These are phyloP conservation scores for Globisporangium abappressorium DNA, from an alignment of 352 stramenopile genomes.

Conservation along the genomic window DNA sequence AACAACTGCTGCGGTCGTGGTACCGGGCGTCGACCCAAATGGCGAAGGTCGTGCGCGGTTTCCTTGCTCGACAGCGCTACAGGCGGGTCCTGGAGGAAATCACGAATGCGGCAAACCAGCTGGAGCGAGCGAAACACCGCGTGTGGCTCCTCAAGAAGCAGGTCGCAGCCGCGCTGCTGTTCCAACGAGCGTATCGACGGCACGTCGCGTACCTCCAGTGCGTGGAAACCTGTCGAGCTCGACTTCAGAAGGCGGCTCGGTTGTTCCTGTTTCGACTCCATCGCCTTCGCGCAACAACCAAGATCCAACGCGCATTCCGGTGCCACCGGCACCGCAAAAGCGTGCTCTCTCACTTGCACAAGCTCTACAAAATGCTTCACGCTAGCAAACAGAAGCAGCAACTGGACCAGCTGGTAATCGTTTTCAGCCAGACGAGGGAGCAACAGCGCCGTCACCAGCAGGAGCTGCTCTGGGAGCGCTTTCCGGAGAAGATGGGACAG, in stretches of 20 bases:
- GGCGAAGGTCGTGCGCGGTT: constrained; percentile 35
- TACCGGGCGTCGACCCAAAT: constrained; percentile 33
- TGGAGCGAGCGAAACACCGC: constrained; percentile 8
- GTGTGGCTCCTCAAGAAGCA: constrained; percentile 20
- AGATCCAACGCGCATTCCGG: constrained; percentile 38
- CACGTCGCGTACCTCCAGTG: constrained; percentile 22
- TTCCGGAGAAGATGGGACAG: constrained; percentile 15
- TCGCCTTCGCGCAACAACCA: constrained; percentile 21
- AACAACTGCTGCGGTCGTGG: constrained; percentile 39
- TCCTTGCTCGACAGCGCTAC: constrained; percentile 32
- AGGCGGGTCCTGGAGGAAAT: constrained; percentile 25
- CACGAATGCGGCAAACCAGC: constrained; percentile 25
- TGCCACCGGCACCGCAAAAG: constrained; percentile 30
- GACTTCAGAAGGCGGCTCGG: constrained; percentile 28
- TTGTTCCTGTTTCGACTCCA: constrained; percentile 38
- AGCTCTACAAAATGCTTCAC: constrained; percentile 29
- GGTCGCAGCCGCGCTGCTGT: constrained; percentile 24
- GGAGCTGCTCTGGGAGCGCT: constrained; percentile 13
- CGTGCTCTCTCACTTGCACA: constrained; percentile 25
- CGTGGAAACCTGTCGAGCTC: constrained; percentile 23
- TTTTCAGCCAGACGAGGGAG: constrained; percentile 26
- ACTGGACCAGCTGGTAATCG: constrained; percentile 21
- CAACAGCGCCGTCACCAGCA: constrained; percentile 4
- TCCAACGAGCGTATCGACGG: constrained; percentile 36
- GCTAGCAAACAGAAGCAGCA: constrained; percentile 26